These are phyloP conservation scores for Fistulinella prunicolor DNA, from an alignment of 768 basidiomycete genomes.

Conservation along the genomic window DNA sequence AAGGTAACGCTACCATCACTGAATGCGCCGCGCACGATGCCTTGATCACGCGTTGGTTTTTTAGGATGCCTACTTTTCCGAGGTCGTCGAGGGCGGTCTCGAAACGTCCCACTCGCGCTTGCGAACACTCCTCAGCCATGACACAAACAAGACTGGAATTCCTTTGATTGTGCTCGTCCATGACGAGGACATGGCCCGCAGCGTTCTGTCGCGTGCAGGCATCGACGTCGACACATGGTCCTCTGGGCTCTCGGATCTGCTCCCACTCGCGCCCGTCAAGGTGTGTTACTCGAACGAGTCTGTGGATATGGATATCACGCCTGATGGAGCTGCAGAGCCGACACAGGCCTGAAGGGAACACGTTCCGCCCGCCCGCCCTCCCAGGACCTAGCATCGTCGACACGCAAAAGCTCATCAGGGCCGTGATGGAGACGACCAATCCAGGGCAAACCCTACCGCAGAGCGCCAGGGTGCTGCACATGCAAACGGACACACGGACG, in stretches of 20 bases:
- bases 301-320: neutral
- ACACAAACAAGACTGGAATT: conserved; percentile 12
- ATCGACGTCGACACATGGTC: conserved; percentile 43
- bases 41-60: neutral
- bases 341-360: neutral
- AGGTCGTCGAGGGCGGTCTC: conserved; percentile 12
- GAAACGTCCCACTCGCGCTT: conserved; percentile 13
- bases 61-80: conserved; percentile 18
- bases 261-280: conserved; percentile 6
- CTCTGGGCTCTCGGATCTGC: conserved; percentile 32
- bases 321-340: conserved; percentile 9
- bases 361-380: too few relatives aligned
- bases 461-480: conserved; percentile 34
- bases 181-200: conserved; percentile 37
- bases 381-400: conserved; percentile 41
- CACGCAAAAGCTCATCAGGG: conserved; percentile 35
- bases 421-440: conserved; percentile 36
- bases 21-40: neutral
- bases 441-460: conserved; percentile 24
- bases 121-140: conserved; percentile 22
- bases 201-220: conserved; percentile 40
- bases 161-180: conserved; percentile 50
- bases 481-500: conserved; percentile 34
- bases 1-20: conserved; percentile 14
- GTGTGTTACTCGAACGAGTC: conserved; percentile 2